These are phyloP conservation scores for Coniferiporia weirii DNA, from an alignment of 1,284 basidiomycete genomes.

Conservation along the genomic window DNA sequence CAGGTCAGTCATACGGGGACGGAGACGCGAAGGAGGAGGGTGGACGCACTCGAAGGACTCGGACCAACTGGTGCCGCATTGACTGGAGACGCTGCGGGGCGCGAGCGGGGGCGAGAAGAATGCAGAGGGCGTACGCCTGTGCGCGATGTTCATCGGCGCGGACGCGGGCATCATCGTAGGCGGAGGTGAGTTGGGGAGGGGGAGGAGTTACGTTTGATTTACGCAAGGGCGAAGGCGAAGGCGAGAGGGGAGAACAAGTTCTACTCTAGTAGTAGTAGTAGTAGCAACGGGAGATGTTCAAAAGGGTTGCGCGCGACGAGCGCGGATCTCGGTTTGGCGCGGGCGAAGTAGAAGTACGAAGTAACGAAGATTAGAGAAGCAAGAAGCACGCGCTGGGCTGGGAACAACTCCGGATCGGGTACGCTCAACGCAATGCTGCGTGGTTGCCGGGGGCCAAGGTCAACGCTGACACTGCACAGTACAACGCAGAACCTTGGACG, in stretches of 20 bases:
- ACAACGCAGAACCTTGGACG: no score
- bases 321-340: background rate
- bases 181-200: background rate
- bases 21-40: background rate
- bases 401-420: no score
- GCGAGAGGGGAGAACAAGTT: no score
- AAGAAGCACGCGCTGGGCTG: no score
- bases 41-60: slow-evolving; percentile 12
- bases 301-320: background rate
- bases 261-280: background rate
- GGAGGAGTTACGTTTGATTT: no score
- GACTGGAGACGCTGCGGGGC: slow-evolving; percentile 8
- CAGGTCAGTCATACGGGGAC: background rate
- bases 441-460: no score
- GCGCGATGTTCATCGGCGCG: slow-evolving; percentile 9
- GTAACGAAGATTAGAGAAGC: no score
- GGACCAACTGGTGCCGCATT: slow-evolving; percentile 9
- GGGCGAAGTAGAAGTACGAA: no score
- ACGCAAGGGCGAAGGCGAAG: no score
- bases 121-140: slow-evolving; percentile 6
- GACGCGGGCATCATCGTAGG: slow-evolving; percentile 2
- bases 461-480: no score
- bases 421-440: no score
- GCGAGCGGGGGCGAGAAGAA: slow-evolving; percentile 2
- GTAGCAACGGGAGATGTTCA: no score